Conservation (phyloP, 345 rosid species). For the Eucalyptus pauciflora region DNA sequence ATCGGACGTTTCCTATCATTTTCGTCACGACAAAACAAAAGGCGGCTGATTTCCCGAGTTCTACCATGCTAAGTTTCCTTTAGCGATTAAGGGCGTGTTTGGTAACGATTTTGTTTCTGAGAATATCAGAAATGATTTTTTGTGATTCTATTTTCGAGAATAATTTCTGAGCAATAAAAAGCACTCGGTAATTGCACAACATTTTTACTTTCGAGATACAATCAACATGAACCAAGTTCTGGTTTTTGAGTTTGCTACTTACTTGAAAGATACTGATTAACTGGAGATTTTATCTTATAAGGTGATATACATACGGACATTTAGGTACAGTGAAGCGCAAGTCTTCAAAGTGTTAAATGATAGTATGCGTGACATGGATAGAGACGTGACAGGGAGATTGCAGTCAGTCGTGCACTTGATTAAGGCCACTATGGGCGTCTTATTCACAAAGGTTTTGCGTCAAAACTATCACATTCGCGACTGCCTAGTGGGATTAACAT, state of each 20-base stretch:
- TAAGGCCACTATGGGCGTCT: neutral
- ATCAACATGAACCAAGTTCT: neutral
- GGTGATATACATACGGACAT: neutral
- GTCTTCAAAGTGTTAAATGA: neutral
- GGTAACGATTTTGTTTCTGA: rapidly evolving
- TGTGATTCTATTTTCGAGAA: no score
- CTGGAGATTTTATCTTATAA: neutral
- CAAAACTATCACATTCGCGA: neutral
- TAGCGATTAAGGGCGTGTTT: rapidly evolving
- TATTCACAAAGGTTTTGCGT: neutral
- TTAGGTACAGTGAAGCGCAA: neutral
- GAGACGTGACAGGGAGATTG: neutral
- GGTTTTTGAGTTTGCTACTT: neutral
- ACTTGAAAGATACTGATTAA: neutral
- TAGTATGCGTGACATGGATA: neutral
- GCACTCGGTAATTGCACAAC: rapidly evolving
- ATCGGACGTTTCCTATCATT: neutral
- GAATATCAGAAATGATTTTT: rapidly evolving
- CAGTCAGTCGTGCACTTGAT: neutral
- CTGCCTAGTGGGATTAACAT: neutral
- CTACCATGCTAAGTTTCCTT: no score
- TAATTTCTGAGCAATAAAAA: rapidly evolving
- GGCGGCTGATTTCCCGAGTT: neutral
- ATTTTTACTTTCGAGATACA: neutral
- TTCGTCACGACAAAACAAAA: neutral